Evolutionary conservation across 345 rosid species (phyloP).

Genomic region (Eucalyptus lansdowneana): DNA sequence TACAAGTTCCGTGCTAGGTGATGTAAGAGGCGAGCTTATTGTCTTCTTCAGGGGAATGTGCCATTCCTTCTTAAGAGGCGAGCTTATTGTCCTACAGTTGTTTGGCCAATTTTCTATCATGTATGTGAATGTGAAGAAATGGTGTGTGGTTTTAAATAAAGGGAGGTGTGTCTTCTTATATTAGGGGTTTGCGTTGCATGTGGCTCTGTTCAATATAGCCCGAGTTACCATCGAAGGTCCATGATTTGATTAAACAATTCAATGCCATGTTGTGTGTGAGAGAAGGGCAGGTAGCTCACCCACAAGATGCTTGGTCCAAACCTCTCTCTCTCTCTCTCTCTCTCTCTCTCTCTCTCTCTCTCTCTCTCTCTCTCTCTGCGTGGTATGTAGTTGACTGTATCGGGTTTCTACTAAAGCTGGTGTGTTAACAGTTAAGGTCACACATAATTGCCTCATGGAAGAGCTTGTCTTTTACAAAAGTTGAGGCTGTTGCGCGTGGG

Average conservation of each 20-base stretch:
- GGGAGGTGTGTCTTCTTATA: conserved; percentile 1
- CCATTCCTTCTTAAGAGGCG: no score
- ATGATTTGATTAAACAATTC: conserved; percentile 87
- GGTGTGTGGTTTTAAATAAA: not conserved
- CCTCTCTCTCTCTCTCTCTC: not conserved
- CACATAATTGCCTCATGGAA: not conserved
- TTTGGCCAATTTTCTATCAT: not conserved
- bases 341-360: not conserved
- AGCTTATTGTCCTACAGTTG: no score
- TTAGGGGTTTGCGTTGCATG: not conserved
- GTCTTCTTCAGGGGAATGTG: conserved; percentile 95
- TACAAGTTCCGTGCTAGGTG: conserved; percentile 91
- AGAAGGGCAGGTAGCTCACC: conserved; percentile 85
- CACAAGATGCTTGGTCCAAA: conserved; percentile 64
- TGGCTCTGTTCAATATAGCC: not conserved
- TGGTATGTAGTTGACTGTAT: not conserved
- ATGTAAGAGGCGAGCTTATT: conserved; percentile 89
- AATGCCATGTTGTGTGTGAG: conserved; percentile 85
- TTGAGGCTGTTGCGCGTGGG: not conserved
- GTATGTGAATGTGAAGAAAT: not conserved
- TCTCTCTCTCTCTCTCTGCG: not conserved
- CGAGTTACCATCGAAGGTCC: conserved; percentile 45
- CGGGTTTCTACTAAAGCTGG: not conserved
- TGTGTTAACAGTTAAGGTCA: not conserved
- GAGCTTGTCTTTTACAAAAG: not conserved